A percentile compares a stretch with the other conserved stretches of the same genome.
Conservation (phyloP, 2,329 filamentous ascomycete genomes). For the Plenodomus biglobosus region DNA sequence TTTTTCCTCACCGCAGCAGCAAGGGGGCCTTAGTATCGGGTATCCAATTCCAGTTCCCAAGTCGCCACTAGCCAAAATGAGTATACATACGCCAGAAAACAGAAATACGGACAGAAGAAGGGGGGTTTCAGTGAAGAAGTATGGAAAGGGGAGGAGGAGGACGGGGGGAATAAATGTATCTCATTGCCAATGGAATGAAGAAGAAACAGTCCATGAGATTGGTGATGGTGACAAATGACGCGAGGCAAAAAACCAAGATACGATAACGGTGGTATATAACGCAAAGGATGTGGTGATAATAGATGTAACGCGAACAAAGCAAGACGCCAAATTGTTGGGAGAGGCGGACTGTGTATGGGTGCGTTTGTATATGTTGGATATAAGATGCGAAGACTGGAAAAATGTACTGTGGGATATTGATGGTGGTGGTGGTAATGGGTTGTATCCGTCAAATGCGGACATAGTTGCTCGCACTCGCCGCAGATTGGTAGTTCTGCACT, state of each 20-base stretch:
- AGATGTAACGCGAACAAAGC: slow-evolving; percentile 1
- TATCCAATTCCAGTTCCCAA: neutral
- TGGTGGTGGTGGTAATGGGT: neutral
- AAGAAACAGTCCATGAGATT: no score
- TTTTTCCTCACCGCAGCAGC: no score
- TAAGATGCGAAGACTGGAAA: slow-evolving; percentile 9
- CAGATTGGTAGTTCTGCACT: slow-evolving; percentile 29
- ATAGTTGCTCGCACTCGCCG: slow-evolving; percentile 21
- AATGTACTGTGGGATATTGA: neutral
- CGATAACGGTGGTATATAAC: neutral
- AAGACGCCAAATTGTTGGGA: neutral
- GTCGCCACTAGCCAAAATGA: neutral
- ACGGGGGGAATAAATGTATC: no score
- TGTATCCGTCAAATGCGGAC: slow-evolving; percentile 23
- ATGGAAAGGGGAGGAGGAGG: no score
- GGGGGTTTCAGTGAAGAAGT: no score
- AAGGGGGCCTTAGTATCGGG: neutral
- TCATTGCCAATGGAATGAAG: no score
- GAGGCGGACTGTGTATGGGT: neutral
- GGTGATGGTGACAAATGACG: slow-evolving; percentile 2
- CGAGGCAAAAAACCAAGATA: slow-evolving; percentile 1
- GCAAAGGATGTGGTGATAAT: slow-evolving; percentile 1
- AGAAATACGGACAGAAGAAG: no score
- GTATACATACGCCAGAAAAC: slow-evolving; percentile 1
- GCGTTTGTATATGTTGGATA: neutral